phyloP scores from a whole-genome alignment of 1,139 yeast genomes.

The Yamadazyma diospyri region DNA sequence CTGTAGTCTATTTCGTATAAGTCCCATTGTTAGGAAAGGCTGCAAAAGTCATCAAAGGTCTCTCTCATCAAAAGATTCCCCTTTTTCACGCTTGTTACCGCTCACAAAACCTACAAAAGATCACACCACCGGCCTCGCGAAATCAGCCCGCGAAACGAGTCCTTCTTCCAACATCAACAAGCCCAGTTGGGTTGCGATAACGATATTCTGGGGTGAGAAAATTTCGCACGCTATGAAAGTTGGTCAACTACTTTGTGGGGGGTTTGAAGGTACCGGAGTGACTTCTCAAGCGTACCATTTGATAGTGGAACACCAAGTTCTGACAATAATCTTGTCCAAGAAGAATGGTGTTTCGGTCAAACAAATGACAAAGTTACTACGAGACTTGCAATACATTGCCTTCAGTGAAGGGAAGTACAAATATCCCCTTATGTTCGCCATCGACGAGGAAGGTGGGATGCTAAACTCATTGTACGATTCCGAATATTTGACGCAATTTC shows the following conservation, averaged over 20 bases:
- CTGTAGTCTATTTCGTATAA: no score
- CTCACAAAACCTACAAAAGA: no score
- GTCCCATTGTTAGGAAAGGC: no score
- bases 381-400: constrained; percentile 57
- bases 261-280: constrained; percentile 57
- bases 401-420: constrained; percentile 46
- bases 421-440: constrained; percentile 67
- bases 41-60: no score
- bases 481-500: constrained; percentile 53
- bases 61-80: no score
- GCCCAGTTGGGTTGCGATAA: no score
- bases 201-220: constrained; percentile 3
- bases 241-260: constrained; percentile 62
- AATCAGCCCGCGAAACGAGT: no score
- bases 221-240: constrained; percentile 16
- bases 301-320: constrained; percentile 51
- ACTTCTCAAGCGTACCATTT: constrained; percentile 55
- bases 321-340: constrained; percentile 54
- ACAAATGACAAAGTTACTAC: constrained; percentile 49
- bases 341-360: constrained; percentile 52
- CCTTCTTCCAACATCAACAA: no score
- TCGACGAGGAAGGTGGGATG: constrained; percentile 81
- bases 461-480: constrained; percentile 57
- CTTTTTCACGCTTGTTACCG: no score
- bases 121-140: no score